These are phyloP conservation scores for Quercus tomentella DNA, from an alignment of 331 rosid genomes.

Conservation along the genomic window DNA sequence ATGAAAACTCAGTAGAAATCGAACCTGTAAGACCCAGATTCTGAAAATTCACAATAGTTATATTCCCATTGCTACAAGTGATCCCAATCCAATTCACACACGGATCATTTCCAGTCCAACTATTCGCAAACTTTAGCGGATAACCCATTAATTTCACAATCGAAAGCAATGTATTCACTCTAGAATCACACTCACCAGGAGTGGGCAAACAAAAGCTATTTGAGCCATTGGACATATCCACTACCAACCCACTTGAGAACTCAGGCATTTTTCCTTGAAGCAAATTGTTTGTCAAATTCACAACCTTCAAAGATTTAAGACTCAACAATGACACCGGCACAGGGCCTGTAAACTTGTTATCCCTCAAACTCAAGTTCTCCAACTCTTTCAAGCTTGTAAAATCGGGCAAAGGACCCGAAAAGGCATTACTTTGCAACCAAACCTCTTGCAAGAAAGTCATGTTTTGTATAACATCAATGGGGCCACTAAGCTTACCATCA, in stretches of 20 bases:
- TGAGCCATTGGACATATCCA: slow-evolving; percentile 38
- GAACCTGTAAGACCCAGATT: slow-evolving; percentile 49
- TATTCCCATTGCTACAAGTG: slow-evolving; percentile 38
- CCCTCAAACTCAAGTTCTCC: slow-evolving; percentile 44
- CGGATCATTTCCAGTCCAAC: slow-evolving; percentile 64
- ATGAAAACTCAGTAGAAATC: slow-evolving; percentile 47
- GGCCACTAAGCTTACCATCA: slow-evolving; percentile 38
- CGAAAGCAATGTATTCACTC: slow-evolving; percentile 41
- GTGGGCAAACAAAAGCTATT: slow-evolving; percentile 50
- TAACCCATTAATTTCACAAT: slow-evolving; percentile 40
- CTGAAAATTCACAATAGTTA: slow-evolving; percentile 47
- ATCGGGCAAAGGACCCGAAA: slow-evolving; percentile 55
- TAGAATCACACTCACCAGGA: slow-evolving; percentile 53
- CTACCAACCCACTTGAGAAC: slow-evolving; percentile 36
- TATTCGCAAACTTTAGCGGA: slow-evolving; percentile 45
- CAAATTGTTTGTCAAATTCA: slow-evolving; percentile 55
- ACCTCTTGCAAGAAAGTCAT: slow-evolving; percentile 51
- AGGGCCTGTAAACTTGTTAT: slow-evolving; percentile 52
- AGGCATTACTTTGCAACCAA: slow-evolving; percentile 56
- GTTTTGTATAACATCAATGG: slow-evolving; percentile 37
- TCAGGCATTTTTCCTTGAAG: slow-evolving; percentile 57
- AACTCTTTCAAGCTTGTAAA: slow-evolving; percentile 39
- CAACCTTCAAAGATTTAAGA: slow-evolving; percentile 34
- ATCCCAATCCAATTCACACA: slow-evolving; percentile 60
- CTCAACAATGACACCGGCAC: slow-evolving; percentile 40